Evolutionary conservation across 805 yeast species (phyloP), one percentile per base, ranked within the genome.

Genomic region (Blastobotrys robertii): DNA sequence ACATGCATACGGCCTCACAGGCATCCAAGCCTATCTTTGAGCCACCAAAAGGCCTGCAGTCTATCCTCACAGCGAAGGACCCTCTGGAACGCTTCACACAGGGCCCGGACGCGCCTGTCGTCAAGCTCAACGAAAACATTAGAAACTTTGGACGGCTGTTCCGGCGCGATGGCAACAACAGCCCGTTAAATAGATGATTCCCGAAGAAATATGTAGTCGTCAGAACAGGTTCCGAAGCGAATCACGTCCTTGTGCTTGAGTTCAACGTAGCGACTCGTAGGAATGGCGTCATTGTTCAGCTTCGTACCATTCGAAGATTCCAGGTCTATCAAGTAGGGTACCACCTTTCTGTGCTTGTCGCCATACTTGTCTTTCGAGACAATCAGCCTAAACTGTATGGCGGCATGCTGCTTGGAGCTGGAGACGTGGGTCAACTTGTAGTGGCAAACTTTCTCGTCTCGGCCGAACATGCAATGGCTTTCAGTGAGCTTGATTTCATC

Each of bases 51-150:
- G 41, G 28, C 14, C 41, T 44, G 9, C 35, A 44, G 7, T 15
- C 46, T 7, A 30, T 40, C 11, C 25, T 49, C 8, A 34, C 49
- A 12, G 43, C 54, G 6, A 34, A 34, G 22, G 37, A 34, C 13
- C 19, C 19, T 3, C 40, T 56, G 30, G 60, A 54, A 39, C 48
- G 51, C 19, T 49, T 56, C 37, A 44, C 59, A 44, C 66, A 60
- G 48, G 70, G 74, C 46, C 72, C 81, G 30, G 86, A 80, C 46
- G 76, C 69, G 35, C 76, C 76, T 44, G 78, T 78, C 19, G 79
- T 67, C 57, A 79, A 74, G 51, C 56, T 81, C 43, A 79, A 79
- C 55, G 86, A 81, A 54, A 80, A 79, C 49, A 70, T 79, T 59
- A 74, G 71, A 53, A 75, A 67, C 47, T 70, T 81, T 46, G 84